Base-by-base conservation (phyloP, 768 basidiomycete species). In the Boletus coccyginus region DNA sequence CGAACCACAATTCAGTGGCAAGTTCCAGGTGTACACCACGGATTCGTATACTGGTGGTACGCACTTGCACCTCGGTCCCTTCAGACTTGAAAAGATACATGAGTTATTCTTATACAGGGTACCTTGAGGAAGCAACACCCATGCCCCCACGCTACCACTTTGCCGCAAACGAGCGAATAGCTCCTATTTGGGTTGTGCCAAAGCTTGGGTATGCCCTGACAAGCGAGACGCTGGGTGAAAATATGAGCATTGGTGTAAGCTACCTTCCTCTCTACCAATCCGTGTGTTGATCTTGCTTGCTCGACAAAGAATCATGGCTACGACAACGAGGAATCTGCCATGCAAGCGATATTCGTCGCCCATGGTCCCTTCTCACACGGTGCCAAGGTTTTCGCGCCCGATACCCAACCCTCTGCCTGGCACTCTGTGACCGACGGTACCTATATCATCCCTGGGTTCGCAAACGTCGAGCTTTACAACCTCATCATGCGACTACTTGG, bases 271-370 rank as follows among this genome's bases (percentile, higher is more conserved):
- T 36, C 29, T n/a, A 1, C 17, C 9, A 6, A 8, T 17, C 6
- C 29, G 14, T 42, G 36, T 13, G 7, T 38, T 58, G 44, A 64
- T 38, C 13, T n/a, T n/a, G 6, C 54, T 19, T 29, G 14, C 19
- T 48, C 12, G 17, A 50, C 60, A 33, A 62, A 92, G 89, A 93
- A 86, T 57, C 94, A 97, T 63, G 94, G 94, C 7, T 97, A 94
- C 66, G 93, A 95, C 69, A 94, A 94, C 61, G 70, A 80, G 17
- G 83, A 86, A 41, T 65, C 76, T 13, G 77, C 87, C 7, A 96
- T 96, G 94, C 83, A 85, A 49, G 93, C 93, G 3, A 87, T 92
- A 67, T 95, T 96, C 70, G 86, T 96, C 55, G 93, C 92, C 11
- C 92, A 94, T 66, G 94, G 94, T 1, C 94, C 94, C 0, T 94